Evolutionary conservation across 2,329 filamentous ascomycete genomes (phyloP).

Genomic region (Aureobasidium subglaciale): DNA sequence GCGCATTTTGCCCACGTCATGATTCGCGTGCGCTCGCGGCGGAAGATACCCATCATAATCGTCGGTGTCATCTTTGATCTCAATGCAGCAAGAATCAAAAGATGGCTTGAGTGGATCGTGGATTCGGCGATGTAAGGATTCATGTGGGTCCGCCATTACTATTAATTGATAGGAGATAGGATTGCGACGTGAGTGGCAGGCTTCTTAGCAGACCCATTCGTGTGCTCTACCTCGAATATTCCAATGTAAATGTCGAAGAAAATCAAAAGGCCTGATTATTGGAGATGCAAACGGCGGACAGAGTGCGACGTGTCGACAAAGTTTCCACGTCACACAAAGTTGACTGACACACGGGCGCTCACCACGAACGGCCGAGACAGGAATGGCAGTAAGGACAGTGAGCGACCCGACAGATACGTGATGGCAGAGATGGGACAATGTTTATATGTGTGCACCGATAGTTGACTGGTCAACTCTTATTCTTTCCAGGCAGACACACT

Average conservation of each 20-base stretch:
- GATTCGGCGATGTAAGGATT: not conserved
- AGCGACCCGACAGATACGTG: not conserved
- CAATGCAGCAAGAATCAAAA: constrained; percentile 2
- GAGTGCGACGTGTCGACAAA: constrained; percentile 11
- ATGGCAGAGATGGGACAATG: not conserved
- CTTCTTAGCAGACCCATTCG: constrained; percentile 14
- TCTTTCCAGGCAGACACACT: constrained; percentile 14
- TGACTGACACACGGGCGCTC: constrained; percentile 7
- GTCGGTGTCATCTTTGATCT: not conserved
- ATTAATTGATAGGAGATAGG: not conserved
- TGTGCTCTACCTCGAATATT: not conserved
- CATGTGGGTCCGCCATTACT: constrained; percentile 10
- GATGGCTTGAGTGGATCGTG: constrained; percentile 3
- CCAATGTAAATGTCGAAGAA: not conserved
- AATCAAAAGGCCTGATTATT: not conserved
- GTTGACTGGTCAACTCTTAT: constrained; percentile 10
- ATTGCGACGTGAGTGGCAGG: not conserved
- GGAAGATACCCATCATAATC: not conserved
- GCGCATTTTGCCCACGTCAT: not conserved
- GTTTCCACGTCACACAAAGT: constrained; percentile 10
- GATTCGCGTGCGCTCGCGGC: not conserved
- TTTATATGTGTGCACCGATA: constrained; percentile 8
- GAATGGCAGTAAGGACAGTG: constrained; percentile 7
- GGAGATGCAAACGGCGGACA: constrained; percentile 8
- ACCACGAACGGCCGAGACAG: constrained; percentile 11